Percentiles rank a stretch among this genome's conserved stretches.
Evolutionary conservation across 176 grass and related monocot species (phyloP).

Genomic region (Carex kokanica): DNA sequence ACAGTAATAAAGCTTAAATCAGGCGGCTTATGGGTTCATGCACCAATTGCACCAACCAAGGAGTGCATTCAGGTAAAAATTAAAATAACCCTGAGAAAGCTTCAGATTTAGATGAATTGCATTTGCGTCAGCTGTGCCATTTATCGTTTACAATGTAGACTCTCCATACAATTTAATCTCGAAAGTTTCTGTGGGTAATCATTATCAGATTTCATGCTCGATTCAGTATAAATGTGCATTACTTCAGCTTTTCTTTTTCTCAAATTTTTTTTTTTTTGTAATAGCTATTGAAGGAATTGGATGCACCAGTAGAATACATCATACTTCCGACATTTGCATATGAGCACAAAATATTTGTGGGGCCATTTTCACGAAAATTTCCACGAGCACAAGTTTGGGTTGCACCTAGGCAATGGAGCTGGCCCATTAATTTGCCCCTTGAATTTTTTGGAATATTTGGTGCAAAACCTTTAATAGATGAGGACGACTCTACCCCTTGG

Average conservation of each 20-base stretch:
- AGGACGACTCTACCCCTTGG: slow-evolving; percentile 75
- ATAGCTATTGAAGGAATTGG: slow-evolving; percentile 87
- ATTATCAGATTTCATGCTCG: neutral
- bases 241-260: neutral
- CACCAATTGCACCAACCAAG: slow-evolving; percentile 95
- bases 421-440: slow-evolving; percentile 92
- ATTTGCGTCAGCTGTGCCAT: neutral
- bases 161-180: neutral
- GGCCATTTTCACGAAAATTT: slow-evolving; percentile 93
- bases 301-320: slow-evolving; percentile 90
- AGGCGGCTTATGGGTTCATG: slow-evolving; percentile 91
- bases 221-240: neutral
- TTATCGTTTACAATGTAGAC: neutral
- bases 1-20: slow-evolving; percentile 91
- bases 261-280: neutral
- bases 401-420: slow-evolving; percentile 94
- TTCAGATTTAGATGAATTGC: neutral
- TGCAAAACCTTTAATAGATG: slow-evolving; percentile 61
- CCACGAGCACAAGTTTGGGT: slow-evolving; percentile 84
- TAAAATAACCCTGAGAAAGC: neutral
- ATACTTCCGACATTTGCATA: slow-evolving; percentile 96
- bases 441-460: slow-evolving; percentile 95
- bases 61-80: slow-evolving; percentile 72
- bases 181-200: neutral
- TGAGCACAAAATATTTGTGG: slow-evolving; percentile 97